Base-by-base conservation (phyloP, 805 yeast genomes). In the Ogataea henricii region DNA sequence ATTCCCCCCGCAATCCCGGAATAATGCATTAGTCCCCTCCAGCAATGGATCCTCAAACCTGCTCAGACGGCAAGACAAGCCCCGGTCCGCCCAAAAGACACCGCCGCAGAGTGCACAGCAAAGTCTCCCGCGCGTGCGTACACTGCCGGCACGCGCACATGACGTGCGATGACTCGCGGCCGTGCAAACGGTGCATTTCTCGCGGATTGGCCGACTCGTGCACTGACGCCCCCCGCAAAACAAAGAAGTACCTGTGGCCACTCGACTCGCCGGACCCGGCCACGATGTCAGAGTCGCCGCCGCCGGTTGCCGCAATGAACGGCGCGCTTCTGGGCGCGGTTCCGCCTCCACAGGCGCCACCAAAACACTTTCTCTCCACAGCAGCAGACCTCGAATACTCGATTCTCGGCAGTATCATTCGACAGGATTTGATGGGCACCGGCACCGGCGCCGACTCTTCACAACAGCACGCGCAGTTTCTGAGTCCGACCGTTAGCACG, bases 61-160 rank as follows among this genome's bases (percentile, higher is more conserved):
- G 33, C 44, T 29, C 38, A n/a, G 37, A 40, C 36, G 13, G 22
- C 36, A 6, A 20, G 14, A 22, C 25, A 6, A 46, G 37, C 14
- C 33, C 33, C n/a, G 33, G 26, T 39, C 34, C 42, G 42, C 42
- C 42, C 25, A 42, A 48, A 49, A 44, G 33, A 25, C 48, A 51
- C 29, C 52, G 72, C 20, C 50, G 64, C 30, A 66, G 70, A 23
- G 74, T 83, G 35, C 49, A 47, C 16, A 77, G 78, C 59, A 91
- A 91, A 63, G 91, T 94, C 0, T 74, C 83, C 6, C 74, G 96
- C 47, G 98, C 99, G 4, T 92, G 99, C 58, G 79, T 81, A 34
- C 94, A 91, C 67, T 92, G 99, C 63, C 90, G 91, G 51, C 80
- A 82, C 58, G 87, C 96, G 2, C 99, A 92, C 65, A 81, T 91